These are phyloP conservation scores for Auriscalpium vulgare DNA, from an alignment of 768 basidiomycete species.

Conservation along the genomic window DNA sequence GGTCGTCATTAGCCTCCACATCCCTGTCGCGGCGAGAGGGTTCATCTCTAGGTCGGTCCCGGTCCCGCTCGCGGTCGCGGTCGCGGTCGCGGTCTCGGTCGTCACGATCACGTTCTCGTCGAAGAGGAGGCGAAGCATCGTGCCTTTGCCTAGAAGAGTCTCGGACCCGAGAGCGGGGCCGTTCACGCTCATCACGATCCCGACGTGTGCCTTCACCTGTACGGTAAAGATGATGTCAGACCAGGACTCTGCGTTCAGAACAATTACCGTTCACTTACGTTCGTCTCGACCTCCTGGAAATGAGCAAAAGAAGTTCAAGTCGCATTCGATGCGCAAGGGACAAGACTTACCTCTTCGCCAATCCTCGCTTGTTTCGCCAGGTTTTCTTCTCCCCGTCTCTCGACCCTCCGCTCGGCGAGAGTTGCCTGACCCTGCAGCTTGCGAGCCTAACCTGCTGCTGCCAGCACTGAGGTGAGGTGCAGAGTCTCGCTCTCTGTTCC, in stretches of 20 bases:
- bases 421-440: conserved; percentile 23
- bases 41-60: conserved; percentile 28
- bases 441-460: conserved; percentile 33
- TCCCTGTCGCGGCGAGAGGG: conserved; percentile 31
- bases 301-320: conserved; percentile 5
- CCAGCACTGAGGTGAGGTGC: conserved; percentile 49
- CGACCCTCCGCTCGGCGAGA: conserved; percentile 45
- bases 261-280: conserved; percentile 32
- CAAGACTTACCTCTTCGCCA: conserved; percentile 69
- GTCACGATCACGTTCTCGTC: conserved; percentile 23
- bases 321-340: background rate
- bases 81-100: conserved; percentile 27
- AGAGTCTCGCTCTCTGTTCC: conserved; percentile 61
- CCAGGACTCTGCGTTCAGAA: background rate
- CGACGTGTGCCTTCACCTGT: conserved; percentile 44
- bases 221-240: background rate
- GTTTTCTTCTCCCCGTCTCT: conserved; percentile 59
- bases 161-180: conserved; percentile 54
- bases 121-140: conserved; percentile 42
- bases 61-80: conserved; percentile 19
- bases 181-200: conserved; percentile 58
- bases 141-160: conserved; percentile 56
- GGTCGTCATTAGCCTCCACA: conserved; percentile 55
- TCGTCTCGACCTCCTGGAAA: conserved; percentile 43
- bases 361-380: conserved; percentile 70